These are phyloP conservation scores for Cryptococcus depauperatus DNA, from an alignment of 1,284 basidiomycete species.

Conservation along the genomic window DNA sequence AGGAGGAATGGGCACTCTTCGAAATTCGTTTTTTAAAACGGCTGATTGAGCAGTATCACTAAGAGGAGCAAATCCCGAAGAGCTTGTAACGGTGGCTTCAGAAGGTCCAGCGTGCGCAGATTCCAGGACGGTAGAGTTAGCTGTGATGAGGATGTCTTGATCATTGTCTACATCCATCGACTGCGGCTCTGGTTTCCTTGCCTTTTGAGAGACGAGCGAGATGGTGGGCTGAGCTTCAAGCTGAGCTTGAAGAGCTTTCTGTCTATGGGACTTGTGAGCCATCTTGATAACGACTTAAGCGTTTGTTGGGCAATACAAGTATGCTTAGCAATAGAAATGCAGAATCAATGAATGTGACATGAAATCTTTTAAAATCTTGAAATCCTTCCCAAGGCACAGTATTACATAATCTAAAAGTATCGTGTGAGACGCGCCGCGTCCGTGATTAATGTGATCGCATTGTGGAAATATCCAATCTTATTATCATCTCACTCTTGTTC, in stretches of 20 bases:
- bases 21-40: slow-evolving; percentile 61
- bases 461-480: no score
- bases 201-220: slow-evolving; percentile 32
- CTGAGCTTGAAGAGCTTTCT: slow-evolving; percentile 44
- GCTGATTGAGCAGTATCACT: slow-evolving; percentile 22
- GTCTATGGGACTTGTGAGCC: slow-evolving; percentile 45
- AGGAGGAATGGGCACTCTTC: slow-evolving; percentile 82
- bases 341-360: no score
- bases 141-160: slow-evolving; percentile 27
- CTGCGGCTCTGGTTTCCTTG: slow-evolving; percentile 14
- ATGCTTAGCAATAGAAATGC: no score
- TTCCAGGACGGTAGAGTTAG: neutral
- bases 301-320: no score
- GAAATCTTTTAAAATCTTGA: slow-evolving; percentile 1
- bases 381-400: no score
- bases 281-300: no score
- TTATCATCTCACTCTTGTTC: no score
- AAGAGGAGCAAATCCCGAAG: slow-evolving; percentile 41
- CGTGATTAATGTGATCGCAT: no score
- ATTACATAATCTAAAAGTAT: no score
- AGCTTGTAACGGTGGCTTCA: slow-evolving; percentile 18
- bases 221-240: slow-evolving; percentile 40
- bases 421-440: no score
- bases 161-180: slow-evolving; percentile 23
- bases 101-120: slow-evolving; percentile 1